Conservation (phyloP, 2,329 filamentous ascomycete genomes). For the Mollisiaceae sp. region DNA sequence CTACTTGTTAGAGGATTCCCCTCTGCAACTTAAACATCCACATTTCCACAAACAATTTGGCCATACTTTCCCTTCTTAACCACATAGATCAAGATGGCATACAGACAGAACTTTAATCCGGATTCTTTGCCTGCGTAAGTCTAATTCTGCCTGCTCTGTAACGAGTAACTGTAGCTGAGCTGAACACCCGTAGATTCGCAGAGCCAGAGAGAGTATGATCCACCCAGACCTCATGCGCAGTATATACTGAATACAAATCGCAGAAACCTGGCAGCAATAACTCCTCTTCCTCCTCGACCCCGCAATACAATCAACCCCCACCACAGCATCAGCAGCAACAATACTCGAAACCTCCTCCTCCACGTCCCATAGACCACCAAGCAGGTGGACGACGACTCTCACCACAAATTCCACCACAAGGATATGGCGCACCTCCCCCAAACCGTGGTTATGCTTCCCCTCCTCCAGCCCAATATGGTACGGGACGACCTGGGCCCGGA, state of each 20-base stretch:
- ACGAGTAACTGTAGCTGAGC: conserved; percentile 18
- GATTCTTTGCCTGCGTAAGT: conserved; percentile 91
- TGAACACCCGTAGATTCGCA: conserved; percentile 50
- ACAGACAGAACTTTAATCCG: conserved; percentile 91
- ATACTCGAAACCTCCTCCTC: conserved; percentile 40
- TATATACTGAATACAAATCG: background rate
- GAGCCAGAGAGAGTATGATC: conserved; percentile 52
- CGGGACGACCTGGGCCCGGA: background rate
- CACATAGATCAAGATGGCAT: conserved; percentile 71
- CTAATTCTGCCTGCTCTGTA: conserved; percentile 15
- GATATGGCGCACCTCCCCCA: conserved; percentile 42
- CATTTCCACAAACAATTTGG: conserved; percentile 9
- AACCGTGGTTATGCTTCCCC: conserved; percentile 49
- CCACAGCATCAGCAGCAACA: conserved; percentile 36
- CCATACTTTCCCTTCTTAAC: conserved; percentile 16
- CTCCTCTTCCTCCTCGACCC: conserved; percentile 31
- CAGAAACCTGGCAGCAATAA: conserved; percentile 10
- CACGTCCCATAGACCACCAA: conserved; percentile 31
- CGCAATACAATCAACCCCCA: conserved; percentile 30
- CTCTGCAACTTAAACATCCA: conserved; percentile 14
- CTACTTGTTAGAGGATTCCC: conserved; percentile 11
- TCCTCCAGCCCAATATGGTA: conserved; percentile 42
- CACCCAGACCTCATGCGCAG: conserved; percentile 13
- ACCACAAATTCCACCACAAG: conserved; percentile 37
- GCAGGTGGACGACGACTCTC: conserved; percentile 31